Conservation (phyloP, 768 basidiomycete species). For the Dioszegia aurantiaca region DNA sequence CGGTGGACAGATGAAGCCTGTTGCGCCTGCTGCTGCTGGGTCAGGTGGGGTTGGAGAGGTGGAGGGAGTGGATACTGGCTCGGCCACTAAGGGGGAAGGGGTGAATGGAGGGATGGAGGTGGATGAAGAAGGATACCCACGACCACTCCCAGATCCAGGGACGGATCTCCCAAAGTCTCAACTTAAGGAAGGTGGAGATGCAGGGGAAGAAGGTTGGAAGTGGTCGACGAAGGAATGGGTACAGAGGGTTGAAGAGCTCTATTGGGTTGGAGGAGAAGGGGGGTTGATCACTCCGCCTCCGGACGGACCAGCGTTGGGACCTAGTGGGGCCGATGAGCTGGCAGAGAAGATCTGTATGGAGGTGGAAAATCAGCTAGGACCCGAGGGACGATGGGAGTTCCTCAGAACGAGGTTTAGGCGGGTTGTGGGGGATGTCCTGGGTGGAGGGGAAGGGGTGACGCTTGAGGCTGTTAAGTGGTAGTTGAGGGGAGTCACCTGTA, state of each 20-base stretch:
- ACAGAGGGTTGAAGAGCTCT: constrained; percentile 71
- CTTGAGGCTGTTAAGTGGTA: constrained; percentile 46
- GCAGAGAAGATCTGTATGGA: constrained; percentile 56
- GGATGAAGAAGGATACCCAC: constrained; percentile 66
- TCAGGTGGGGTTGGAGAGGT: neutral
- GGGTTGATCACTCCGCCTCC: constrained; percentile 58
- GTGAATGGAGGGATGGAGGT: constrained; percentile 28
- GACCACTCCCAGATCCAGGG: constrained; percentile 63
- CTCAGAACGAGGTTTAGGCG: constrained; percentile 80
- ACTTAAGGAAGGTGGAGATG: constrained; percentile 17
- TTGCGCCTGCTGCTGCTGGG: neutral
- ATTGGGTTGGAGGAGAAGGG: constrained; percentile 62
- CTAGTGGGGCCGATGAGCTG: constrained; percentile 37
- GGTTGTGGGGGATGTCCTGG: constrained; percentile 72
- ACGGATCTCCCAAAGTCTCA: neutral
- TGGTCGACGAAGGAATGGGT: constrained; percentile 87
- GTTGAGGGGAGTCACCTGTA: too few species aligned
- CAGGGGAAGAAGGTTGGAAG: constrained; percentile 57
- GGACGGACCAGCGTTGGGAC: too few species aligned
- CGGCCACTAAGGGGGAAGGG: neutral
- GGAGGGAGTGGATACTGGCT: too few species aligned
- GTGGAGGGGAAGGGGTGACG: constrained; percentile 32
- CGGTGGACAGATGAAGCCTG: constrained; percentile 70
- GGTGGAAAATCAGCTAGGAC: constrained; percentile 57
- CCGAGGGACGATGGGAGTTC: constrained; percentile 52